These are phyloP conservation scores for Pythium utonaiense DNA, from an alignment of 352 stramenopile genomes.

Conservation along the genomic window DNA sequence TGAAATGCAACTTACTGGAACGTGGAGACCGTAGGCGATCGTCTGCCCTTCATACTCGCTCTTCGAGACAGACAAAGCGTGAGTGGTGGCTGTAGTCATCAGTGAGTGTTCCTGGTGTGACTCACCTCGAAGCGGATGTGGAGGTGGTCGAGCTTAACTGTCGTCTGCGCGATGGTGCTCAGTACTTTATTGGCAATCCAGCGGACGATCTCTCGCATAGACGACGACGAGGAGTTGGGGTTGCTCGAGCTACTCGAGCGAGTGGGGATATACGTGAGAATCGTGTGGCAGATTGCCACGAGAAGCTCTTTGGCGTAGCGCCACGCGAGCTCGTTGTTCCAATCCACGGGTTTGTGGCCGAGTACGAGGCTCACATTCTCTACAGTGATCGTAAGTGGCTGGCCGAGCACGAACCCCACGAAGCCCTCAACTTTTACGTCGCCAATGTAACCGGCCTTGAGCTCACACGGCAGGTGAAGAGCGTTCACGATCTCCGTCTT, in stretches of 20 bases:
- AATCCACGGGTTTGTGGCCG: slow-evolving; percentile 48
- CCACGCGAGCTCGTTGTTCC: slow-evolving; percentile 63
- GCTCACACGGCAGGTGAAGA: slow-evolving; percentile 60
- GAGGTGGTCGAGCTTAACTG: slow-evolving; percentile 55
- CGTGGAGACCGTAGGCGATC: slow-evolving; percentile 56
- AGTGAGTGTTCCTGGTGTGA: no score
- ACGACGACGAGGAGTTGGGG: background rate
- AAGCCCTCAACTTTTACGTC: slow-evolving; percentile 62
- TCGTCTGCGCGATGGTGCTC: slow-evolving; percentile 48
- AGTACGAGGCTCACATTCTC: slow-evolving; percentile 65
- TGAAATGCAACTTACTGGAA: slow-evolving; percentile 34
- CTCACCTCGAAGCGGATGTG: slow-evolving; percentile 68
- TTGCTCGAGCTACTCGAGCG: background rate
- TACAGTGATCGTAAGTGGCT: slow-evolving; percentile 46
- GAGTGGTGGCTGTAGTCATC: background rate
- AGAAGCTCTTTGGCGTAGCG: slow-evolving; percentile 69
- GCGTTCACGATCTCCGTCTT: slow-evolving; percentile 64
- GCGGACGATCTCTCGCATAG: background rate
- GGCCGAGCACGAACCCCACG: slow-evolving; percentile 50
- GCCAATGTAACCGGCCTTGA: slow-evolving; percentile 64
- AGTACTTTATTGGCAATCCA: slow-evolving; percentile 56
- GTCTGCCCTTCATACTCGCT: slow-evolving; percentile 33
- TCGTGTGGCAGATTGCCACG: slow-evolving; percentile 50
- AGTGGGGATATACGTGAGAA: slow-evolving; percentile 13
- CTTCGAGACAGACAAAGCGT: slow-evolving; percentile 21